Conservation (phyloP, 2,329 filamentous ascomycete genomes). For the Cryphonectria parasitica region DNA sequence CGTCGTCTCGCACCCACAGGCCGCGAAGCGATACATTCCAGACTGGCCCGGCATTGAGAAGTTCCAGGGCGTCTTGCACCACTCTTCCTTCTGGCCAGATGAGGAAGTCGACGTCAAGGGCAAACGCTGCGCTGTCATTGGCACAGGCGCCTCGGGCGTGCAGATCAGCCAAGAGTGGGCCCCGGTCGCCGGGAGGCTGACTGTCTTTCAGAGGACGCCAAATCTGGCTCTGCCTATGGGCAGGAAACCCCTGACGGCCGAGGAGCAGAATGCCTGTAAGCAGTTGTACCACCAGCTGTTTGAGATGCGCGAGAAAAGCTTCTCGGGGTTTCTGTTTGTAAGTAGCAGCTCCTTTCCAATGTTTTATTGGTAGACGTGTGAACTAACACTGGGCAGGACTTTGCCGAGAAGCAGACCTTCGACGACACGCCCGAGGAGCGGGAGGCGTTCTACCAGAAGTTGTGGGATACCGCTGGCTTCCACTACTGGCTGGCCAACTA, state of each 20-base stretch:
- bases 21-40: constrained; percentile 64
- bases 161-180: constrained; percentile 66
- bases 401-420: constrained; percentile 56
- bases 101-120: constrained; percentile 57
- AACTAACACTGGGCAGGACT: constrained; percentile 41
- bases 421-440: constrained; percentile 56
- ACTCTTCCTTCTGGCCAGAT: constrained; percentile 65
- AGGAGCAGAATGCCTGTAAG: constrained; percentile 55
- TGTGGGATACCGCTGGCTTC: constrained; percentile 59
- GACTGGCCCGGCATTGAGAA: constrained; percentile 62
- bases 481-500: constrained; percentile 58
- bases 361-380: too few relatives aligned
- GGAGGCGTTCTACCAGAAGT: constrained; percentile 50
- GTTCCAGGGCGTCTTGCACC: constrained; percentile 63
- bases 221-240: constrained; percentile 68
- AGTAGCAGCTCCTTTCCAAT: too few relatives aligned
- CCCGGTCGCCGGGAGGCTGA: constrained; percentile 54
- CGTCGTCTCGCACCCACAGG: constrained; percentile 35
- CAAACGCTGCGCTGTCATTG: constrained; percentile 65
- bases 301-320: constrained; percentile 53
- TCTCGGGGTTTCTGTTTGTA: constrained; percentile 61
- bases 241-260: constrained; percentile 48
- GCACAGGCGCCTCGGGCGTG: constrained; percentile 67
- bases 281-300: constrained; percentile 56
- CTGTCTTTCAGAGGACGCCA: constrained; percentile 69